Evolutionary conservation across 2,329 filamentous ascomycete genomes (phyloP), one percentile per base, ranked within the genome.

Genomic region (Fusarium acutatum): DNA sequence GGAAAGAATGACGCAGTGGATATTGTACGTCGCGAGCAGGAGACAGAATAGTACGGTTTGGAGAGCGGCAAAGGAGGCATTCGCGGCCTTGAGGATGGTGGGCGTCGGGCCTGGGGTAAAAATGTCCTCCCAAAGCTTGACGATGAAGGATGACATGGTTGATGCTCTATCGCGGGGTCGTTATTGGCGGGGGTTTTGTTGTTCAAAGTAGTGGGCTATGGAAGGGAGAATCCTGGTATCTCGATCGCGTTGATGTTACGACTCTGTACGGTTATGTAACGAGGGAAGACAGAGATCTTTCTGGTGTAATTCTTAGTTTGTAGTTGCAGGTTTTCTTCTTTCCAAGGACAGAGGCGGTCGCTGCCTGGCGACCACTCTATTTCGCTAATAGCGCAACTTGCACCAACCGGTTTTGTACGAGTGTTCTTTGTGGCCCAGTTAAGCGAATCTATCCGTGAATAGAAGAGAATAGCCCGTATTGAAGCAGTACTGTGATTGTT

Each of bases 91-190:
- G 64, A 98, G 88, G 73, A 99, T 91, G 53, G 94, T 93, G 20
- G 94, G 94, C 2, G 95, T 98, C 52, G 96, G 90, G 64, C 96
- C 96, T 2, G 96, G 94, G 10, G 93, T 96, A 88, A 98, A 98
- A 86, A 98, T 91, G 80, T 94, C 97, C 80, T 93, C 89, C 93
- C 94, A 97, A 69, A 98, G 92, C 75, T 95, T 90, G 79, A 90
- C 87, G 71, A 97, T 79, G 83, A 92, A 92, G 77, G 85, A 81
- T 20, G 90, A 84, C 89, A 91, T 91, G 76, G 64, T 75, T 52
- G 60, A 66, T 57, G 32, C 26, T 54, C 47, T 70, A 66, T 66
- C 67, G 67, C 60, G 67, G 67, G 67, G 67, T 70, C 38, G 53
- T 54, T 56, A 44, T 49, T 37, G 67, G 44, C 52, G 59, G 65